These are phyloP conservation scores for Acorus calamus DNA, from an alignment of 106 monocot genomes.

Conservation along the genomic window DNA sequence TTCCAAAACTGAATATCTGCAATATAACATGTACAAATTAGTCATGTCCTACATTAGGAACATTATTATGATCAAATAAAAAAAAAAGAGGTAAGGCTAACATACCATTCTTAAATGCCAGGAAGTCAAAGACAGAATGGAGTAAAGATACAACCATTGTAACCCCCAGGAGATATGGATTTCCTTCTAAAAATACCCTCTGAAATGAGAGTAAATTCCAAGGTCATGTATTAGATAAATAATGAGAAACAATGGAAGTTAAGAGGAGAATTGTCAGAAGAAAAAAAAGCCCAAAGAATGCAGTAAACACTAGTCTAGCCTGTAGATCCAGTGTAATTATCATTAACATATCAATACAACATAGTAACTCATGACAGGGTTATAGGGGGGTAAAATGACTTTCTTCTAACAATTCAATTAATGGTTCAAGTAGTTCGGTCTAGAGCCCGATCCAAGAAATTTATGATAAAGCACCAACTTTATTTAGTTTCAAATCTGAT, in stretches of 20 bases:
- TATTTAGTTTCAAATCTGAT: no score
- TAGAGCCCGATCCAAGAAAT: no score
- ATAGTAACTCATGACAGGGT: no score
- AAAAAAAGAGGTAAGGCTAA: conserved; percentile 1
- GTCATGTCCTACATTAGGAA: not conserved
- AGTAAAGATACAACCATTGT: conserved; percentile 89
- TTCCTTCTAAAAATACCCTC: conserved; percentile 98
- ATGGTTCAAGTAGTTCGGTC: no score
- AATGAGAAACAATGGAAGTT: not conserved
- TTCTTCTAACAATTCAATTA: no score
- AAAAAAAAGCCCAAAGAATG: not conserved
- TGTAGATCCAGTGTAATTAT: no score
- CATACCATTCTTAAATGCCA: conserved; percentile 97
- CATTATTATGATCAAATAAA: not conserved
- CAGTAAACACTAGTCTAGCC: no score
- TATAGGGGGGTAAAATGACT: no score
- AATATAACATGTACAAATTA: conserved; percentile 5
- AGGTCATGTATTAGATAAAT: not conserved
- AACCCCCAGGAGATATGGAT: conserved; percentile 72
- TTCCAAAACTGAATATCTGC: conserved; percentile 99
- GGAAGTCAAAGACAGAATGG: conserved; percentile 88
- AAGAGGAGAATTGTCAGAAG: not conserved
- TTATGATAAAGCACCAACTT: no score
- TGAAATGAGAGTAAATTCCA: conserved; percentile 18
- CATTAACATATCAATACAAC: no score